Evolutionary conservation across 768 basidiomycete genomes (phyloP).

Genomic region (Asterophora parasitica): DNA sequence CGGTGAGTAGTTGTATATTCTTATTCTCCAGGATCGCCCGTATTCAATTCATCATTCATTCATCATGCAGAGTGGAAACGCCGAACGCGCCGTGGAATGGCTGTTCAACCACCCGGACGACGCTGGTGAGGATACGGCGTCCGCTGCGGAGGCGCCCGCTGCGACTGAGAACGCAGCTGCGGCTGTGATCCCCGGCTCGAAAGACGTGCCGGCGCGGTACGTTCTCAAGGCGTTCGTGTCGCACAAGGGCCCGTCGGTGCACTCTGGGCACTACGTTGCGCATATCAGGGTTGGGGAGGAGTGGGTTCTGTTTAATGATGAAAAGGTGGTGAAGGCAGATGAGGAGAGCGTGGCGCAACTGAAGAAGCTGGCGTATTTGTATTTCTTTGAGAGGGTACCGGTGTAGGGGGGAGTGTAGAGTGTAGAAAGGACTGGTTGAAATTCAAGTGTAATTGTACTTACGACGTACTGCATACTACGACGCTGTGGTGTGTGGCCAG

Average conservation of each 20-base stretch:
- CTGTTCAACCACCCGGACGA: slow-evolving; percentile 92
- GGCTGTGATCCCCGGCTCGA: slow-evolving; percentile 40
- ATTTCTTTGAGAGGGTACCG: slow-evolving; percentile 82
- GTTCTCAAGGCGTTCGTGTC: slow-evolving; percentile 91
- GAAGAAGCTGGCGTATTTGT: slow-evolving; percentile 88
- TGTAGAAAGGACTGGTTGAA: too few relatives aligned
- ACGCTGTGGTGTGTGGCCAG: too few relatives aligned
- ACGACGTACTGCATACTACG: too few relatives aligned
- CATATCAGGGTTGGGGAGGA: slow-evolving; percentile 57
- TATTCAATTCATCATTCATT: not conserved
- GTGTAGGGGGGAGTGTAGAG: too few relatives aligned
- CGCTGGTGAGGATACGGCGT: slow-evolving; percentile 52
- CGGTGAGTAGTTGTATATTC: too few relatives aligned
- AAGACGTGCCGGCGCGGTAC: slow-evolving; percentile 68
- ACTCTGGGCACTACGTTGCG: slow-evolving; percentile 92
- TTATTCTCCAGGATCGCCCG: too few relatives aligned
- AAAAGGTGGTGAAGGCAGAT: slow-evolving; percentile 92
- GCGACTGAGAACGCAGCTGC: slow-evolving; percentile 14
- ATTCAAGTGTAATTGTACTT: too few relatives aligned
- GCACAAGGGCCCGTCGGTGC: slow-evolving; percentile 94
- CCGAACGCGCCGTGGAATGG: slow-evolving; percentile 93
- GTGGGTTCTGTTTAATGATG: slow-evolving; percentile 96
- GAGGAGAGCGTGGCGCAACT: slow-evolving; percentile 73
- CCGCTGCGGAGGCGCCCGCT: slow-evolving; percentile 20
- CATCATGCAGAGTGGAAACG: slow-evolving; percentile 52